Base-by-base conservation (phyloP, 2,329 filamentous ascomycete species). In the Gnomoniopsis sp. region DNA sequence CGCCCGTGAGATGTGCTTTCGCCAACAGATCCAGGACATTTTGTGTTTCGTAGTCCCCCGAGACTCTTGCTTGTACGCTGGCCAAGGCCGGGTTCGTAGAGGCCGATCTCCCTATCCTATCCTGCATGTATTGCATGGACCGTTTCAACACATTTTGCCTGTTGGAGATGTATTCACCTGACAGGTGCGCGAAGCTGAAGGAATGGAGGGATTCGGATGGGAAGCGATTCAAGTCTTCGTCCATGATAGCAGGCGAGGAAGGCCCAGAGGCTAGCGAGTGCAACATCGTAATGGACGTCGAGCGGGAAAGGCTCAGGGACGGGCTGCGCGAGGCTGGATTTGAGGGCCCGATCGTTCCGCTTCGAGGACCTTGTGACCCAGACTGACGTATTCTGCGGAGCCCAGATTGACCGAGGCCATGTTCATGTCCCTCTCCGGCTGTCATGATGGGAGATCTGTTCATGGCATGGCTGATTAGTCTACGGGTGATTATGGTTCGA, bases 121-220 rank as follows among this genome's bases (percentile, higher is more conserved):
- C 92, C 69, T 90, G 89, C 89, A 99, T 96, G 70, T 98, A 97
- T 72, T 98, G 95, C 69, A 97, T 88, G 10, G 93, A 96, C 60
- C 93, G 85, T 75, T 96, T 96, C 68, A 99, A 73, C 36, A 96
- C 89, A 78, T 91, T 96, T 72, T 98, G 93, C 56, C 95, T 88
- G 71, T 86, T 96, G 71, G 96, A 90, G 57, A 98, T 81, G 63
- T 91, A 87, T 63, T 98, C 93, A 69, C 96, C 93, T 3, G 93
- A 93, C 74, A 96, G 93, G 66, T 96, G 91, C 44, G 95, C 91
- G 73, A 99, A 99, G 14, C 93, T 98, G 76, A 99, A 99, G 1
- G 95, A 99, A 74, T 99, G 95, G 49, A 99, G 79, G 6, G 95
- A 99, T 71, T 99, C 95, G 66, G 91, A 91, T 1, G 95, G 93